These are phyloP conservation scores for Trichoderma semiorbis DNA, from an alignment of 2,329 filamentous ascomycete genomes.

Conservation along the genomic window DNA sequence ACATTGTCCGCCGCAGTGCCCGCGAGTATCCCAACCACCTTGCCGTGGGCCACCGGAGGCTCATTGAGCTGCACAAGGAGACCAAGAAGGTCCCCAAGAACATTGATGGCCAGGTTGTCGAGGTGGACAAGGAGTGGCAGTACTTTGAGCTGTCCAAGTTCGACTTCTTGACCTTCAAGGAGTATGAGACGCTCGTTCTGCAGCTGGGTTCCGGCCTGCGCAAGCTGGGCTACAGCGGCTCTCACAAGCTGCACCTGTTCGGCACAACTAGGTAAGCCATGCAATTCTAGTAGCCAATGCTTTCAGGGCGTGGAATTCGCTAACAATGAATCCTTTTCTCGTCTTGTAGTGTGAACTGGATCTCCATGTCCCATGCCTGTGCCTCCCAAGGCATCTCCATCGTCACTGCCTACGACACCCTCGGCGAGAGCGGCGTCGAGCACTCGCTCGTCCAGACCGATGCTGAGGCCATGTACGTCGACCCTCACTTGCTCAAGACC, in stretches of 20 bases:
- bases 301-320: background rate
- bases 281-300: background rate
- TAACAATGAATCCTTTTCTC: background rate
- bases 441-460: constrained; percentile 82
- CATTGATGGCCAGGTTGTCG: constrained; percentile 71
- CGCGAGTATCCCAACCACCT: constrained; percentile 59
- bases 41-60: constrained; percentile 67
- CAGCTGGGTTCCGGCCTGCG: constrained; percentile 70
- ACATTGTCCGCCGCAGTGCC: constrained; percentile 70
- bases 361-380: constrained; percentile 73
- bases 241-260: constrained; percentile 74
- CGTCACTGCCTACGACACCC: constrained; percentile 91
- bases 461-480: constrained; percentile 80
- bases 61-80: constrained; percentile 76
- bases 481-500: constrained; percentile 70
- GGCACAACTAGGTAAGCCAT: constrained; percentile 68
- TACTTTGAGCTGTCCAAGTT: constrained; percentile 82
- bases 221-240: constrained; percentile 65
- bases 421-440: constrained; percentile 78
- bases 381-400: constrained; percentile 84
- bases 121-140: constrained; percentile 88
- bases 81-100: constrained; percentile 88
- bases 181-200: constrained; percentile 69
- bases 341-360: constrained; percentile 67
- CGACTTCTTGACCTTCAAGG: constrained; percentile 71